phyloP scores from a whole-genome alignment of 768 basidiomycete genomes.

The Sarcomyxa edulis region DNA sequence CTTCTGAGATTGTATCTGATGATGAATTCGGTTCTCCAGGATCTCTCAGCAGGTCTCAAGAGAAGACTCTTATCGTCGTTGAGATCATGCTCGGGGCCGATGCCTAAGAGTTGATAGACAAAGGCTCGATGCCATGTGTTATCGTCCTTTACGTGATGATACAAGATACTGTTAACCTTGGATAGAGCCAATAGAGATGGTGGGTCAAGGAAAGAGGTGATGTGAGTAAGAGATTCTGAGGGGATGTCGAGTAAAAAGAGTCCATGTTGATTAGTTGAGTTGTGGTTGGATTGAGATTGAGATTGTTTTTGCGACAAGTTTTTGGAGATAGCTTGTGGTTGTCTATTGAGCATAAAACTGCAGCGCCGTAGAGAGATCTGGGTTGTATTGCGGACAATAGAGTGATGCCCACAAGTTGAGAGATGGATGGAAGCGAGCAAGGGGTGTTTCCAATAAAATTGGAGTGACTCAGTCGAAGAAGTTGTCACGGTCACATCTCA shows the following conservation, averaged over 20 bases:
- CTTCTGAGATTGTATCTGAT: conserved; percentile 45
- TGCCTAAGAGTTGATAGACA: conserved; percentile 58
- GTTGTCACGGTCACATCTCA: no score
- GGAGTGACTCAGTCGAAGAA: no score
- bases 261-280: conserved; percentile 54
- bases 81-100: conserved; percentile 59
- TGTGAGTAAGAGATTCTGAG: conserved; percentile 67
- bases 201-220: conserved; percentile 70
- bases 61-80: conserved; percentile 40
- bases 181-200: conserved; percentile 54
- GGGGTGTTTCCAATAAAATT: no score
- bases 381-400: no score
- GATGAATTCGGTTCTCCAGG: conserved; percentile 74
- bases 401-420: no score
- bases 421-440: no score
- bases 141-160: conserved; percentile 68
- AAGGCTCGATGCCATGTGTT: conserved; percentile 79
- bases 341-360: conserved; percentile 73
- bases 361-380: no score
- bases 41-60: conserved; percentile 47
- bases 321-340: conserved; percentile 34
- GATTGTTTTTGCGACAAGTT: conserved; percentile 25
- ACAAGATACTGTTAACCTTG: conserved; percentile 43
- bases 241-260: conserved; percentile 49
- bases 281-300: conserved; percentile 20